Conservation (phyloP, 441 rosid genomes). For the Theobroma grandiflorum region DNA sequence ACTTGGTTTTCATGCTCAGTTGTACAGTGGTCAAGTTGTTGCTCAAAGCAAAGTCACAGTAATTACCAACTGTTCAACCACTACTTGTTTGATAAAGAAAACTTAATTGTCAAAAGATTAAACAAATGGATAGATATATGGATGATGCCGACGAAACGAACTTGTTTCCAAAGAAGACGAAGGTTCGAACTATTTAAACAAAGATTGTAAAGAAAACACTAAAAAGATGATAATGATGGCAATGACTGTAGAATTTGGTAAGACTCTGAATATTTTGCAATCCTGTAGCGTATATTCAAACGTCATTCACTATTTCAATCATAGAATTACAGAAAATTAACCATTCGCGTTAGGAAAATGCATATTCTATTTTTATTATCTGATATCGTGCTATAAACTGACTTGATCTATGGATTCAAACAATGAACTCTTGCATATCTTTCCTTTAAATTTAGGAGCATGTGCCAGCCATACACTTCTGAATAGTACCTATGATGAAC, state of each 20-base stretch:
- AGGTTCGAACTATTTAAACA: background rate
- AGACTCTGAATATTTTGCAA: background rate
- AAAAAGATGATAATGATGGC: background rate
- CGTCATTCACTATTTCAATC: background rate
- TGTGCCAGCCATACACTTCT: background rate
- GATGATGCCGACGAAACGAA: background rate
- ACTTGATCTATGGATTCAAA: too few species aligned
- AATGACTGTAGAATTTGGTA: background rate
- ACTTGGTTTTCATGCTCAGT: background rate
- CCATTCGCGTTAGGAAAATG: background rate
- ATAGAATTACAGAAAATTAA: background rate
- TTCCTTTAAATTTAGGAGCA: background rate
- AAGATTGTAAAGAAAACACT: too few species aligned
- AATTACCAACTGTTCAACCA: slow-evolving; percentile 15
- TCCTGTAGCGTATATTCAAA: background rate
- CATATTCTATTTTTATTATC: background rate
- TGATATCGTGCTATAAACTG: background rate
- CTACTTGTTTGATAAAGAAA: background rate
- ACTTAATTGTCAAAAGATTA: background rate
- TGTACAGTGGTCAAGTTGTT: background rate
- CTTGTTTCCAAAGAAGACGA: background rate
- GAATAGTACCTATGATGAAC: background rate
- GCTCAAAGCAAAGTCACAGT: background rate
- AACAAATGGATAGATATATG: background rate
- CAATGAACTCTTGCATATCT: too few species aligned